Evolutionary conservation across 805 yeast genomes (phyloP).

Genomic region (Lachancea cidri): DNA sequence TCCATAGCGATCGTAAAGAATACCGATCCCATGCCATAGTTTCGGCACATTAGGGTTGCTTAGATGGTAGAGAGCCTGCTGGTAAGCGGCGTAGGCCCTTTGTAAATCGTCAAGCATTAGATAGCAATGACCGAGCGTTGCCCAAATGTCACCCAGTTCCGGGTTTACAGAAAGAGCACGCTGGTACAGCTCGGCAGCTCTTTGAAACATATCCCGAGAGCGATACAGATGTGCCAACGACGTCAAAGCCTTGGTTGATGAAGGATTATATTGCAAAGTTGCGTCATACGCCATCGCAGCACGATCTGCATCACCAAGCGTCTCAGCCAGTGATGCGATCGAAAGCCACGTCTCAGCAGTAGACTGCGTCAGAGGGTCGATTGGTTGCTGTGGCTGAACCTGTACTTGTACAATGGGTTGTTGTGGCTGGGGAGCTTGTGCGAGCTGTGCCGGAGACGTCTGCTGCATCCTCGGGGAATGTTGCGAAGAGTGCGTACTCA

Average conservation of each 20-base stretch:
- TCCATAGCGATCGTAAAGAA: constrained; percentile 92
- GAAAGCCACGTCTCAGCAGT: constrained; percentile 86
- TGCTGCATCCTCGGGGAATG: constrained; percentile 9
- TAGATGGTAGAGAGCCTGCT: constrained; percentile 86
- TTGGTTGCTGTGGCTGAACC: constrained; percentile 25
- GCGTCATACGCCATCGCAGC: constrained; percentile 87
- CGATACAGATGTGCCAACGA: constrained; percentile 86
- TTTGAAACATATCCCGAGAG: constrained; percentile 81
- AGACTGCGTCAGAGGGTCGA: constrained; percentile 41
- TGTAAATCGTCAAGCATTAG: constrained; percentile 94
- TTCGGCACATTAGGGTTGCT: constrained; percentile 94
- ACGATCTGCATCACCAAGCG: constrained; percentile 80
- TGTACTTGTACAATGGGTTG: constrained; percentile 9
- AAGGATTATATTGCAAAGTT: constrained; percentile 80
- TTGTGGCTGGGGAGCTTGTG: constrained; percentile 3
- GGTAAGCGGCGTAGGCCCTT: constrained; percentile 94
- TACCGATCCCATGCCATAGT: constrained; percentile 98
- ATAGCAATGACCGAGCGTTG: constrained; percentile 92
- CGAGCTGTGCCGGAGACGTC: constrained; percentile 6
- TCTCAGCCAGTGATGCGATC: constrained; percentile 83
- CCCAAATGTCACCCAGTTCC: constrained; percentile 96
- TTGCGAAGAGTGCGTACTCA: constrained; percentile 5
- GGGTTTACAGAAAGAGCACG: constrained; percentile 76
- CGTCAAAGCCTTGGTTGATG: constrained; percentile 78
- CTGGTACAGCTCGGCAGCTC: constrained; percentile 92